Conservation (phyloP, 345 rosid genomes). For the Passiflora organensis region DNA sequence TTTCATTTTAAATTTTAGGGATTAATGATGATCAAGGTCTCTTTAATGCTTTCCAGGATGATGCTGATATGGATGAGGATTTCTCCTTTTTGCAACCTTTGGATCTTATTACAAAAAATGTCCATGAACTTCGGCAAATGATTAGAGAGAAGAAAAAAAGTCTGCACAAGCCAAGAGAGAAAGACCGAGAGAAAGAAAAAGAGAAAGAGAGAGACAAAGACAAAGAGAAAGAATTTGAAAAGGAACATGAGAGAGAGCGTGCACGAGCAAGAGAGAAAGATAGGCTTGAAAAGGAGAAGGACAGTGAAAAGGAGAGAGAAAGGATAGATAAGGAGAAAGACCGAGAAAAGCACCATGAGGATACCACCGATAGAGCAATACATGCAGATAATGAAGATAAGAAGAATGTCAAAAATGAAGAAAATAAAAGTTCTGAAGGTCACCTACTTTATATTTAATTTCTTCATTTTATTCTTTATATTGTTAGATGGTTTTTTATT, state of each 20-base stretch:
- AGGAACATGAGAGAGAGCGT: not conserved
- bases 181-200: not conserved
- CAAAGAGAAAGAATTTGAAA: constrained; percentile 15
- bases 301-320: constrained; percentile 48
- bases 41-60: constrained; percentile 54
- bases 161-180: constrained; percentile 46
- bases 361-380: constrained; percentile 44
- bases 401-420: constrained; percentile 40
- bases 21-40: constrained; percentile 28
- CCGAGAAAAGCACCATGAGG: constrained; percentile 58
- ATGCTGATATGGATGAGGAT: constrained; percentile 83
- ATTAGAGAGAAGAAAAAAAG: constrained; percentile 71
- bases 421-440: constrained; percentile 57
- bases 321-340: constrained; percentile 55
- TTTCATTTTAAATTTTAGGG: constrained; percentile 4
- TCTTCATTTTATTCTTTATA: constrained; percentile 4
- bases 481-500: not conserved
- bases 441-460: not conserved
- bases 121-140: constrained; percentile 63
- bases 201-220: constrained; percentile 29
- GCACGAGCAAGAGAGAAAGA: constrained; percentile 1
- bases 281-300: constrained; percentile 38
- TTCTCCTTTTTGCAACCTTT: constrained; percentile 93
- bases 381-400: constrained; percentile 47
- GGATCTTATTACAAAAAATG: constrained; percentile 93